Evolutionary conservation across 805 yeast species (phyloP), one percentile per base, ranked within the genome.

Genomic region (Lachancea sp.): DNA sequence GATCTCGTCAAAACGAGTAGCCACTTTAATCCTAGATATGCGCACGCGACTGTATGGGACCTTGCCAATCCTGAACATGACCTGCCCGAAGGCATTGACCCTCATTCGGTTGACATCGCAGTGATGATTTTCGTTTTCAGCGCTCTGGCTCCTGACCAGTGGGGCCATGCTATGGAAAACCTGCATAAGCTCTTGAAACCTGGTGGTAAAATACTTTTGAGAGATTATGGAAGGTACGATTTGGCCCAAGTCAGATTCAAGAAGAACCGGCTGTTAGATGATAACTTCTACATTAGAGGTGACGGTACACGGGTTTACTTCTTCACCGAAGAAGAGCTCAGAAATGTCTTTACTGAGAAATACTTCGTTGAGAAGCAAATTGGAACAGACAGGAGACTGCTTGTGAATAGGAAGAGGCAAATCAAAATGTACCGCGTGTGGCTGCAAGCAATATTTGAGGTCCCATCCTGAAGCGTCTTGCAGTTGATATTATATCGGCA

Each of bases 231-330:
- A 2, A 74, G 97, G 48, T 92, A 90, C 57, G 98, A 92, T 63
- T 69, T 92, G 62, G 96, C 98, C 0, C 98, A 92, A 59, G 82
- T 92, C 41, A 67, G 98, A 52, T 88, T 90, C 69, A 92, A 92
- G 64, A 84, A 83, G 60, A 83, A 85, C 35, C 75, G 97, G 52
- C 64, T 86, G 20, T 61, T 92, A 41, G 96, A 86, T 40, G 97
- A 90, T 42, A 89, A 92, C 62, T 92, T 92, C 57, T 92, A 92
- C 63, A 87, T 89, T 28, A 77, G 98, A 55, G 98, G 98, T 28
- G 98, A 92, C 60, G 98, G 98, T 35, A 92, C 98, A 0, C 72
- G 98, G 51, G 98, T 92, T 9, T 92, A 92, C 61, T 92, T 92
- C 67, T 92, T 92, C 68, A 86, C 96, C 2, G 97, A 90, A 58